Evolutionary conservation across 1,139 yeast species (phyloP), one percentile per base, ranked within the genome.

Genomic region (Taphrina flavorubra): DNA sequence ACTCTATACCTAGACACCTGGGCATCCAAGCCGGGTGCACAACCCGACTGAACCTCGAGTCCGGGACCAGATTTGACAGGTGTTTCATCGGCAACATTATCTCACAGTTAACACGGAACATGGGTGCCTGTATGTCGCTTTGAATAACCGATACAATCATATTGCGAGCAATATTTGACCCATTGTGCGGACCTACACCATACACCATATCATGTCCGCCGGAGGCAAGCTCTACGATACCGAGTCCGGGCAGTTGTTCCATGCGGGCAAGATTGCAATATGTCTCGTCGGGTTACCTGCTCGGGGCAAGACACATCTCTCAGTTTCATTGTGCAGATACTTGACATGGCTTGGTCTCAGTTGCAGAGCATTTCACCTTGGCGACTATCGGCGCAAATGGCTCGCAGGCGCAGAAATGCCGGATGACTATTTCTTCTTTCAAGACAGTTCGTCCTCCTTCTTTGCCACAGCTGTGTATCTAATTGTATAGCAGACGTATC

Each of bases 221-320:
- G 67, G 67, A 5, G 67, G 67, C 56, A 53, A 92, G 78, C 81
- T 92, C 67, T 92, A 92, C 76, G 87, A 95, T 14, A 92, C 97
- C 0, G 97, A 91, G 72, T 86, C 92, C 0, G 97, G 97, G 0
- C 83, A 91, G 71, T 81, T 95, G 74, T 94, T 90, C 80, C 98
- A 94, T 75, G 98, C 99, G 3, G 99, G 99, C 36, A 90, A 92
- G 76, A 87, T 94, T 67, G 87, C 96, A 75, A 88, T 94, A 70
- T 91, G 89, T 11, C 82, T 94, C 73, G 96, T 91, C 6, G 99
- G 99, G 0, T 82, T 92, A 71, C 99, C 99, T 0, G 99, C 97
- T 0, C 84, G 99, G 68, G 98, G 99, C 6, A 94, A 94, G 77
- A 94, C 99, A 66, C 94, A 92, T 77, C 83, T 92, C 70, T 89